Conservation (phyloP, 306 rosid species). For the Betula pendula region DNA sequence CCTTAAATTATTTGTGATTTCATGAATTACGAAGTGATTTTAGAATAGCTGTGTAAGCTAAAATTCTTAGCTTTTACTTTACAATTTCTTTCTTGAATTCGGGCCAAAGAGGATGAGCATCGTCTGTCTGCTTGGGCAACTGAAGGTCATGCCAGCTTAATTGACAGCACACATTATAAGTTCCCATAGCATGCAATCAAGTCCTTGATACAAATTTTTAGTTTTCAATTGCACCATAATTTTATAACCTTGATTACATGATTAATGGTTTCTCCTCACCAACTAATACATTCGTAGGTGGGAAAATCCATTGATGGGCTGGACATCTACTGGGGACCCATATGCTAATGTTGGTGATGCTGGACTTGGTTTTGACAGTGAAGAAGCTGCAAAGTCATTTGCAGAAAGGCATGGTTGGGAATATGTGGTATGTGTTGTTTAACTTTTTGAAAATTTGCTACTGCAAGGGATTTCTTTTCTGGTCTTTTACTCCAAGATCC, state of each 20-base stretch:
- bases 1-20: neutral
- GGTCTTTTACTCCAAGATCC: conserved; percentile 3
- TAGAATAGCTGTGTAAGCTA: neutral
- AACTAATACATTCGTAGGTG: conserved; percentile 58
- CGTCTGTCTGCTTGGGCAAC: neutral
- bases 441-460: neutral
- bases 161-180: neutral
- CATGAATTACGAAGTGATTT: neutral
- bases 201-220: neutral
- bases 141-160: neutral
- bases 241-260: conserved; percentile 8
- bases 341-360: conserved; percentile 91
- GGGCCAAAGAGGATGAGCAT: neutral
- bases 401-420: conserved; percentile 97
- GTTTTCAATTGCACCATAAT: conserved; percentile 1
- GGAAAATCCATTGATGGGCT: conserved; percentile 99
- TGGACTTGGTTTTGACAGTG: conserved; percentile 78
- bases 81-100: neutral
- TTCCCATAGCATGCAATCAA: neutral
- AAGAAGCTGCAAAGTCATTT: conserved; percentile 81
- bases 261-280: conserved; percentile 15
- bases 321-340: conserved; percentile 99
- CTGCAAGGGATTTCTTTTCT: neutral
- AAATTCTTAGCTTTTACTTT: neutral
- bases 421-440: conserved; percentile 58